Evolutionary conservation across 2,329 filamentous ascomycete species (phyloP).

Genomic region (Curvularia sp.): DNA sequence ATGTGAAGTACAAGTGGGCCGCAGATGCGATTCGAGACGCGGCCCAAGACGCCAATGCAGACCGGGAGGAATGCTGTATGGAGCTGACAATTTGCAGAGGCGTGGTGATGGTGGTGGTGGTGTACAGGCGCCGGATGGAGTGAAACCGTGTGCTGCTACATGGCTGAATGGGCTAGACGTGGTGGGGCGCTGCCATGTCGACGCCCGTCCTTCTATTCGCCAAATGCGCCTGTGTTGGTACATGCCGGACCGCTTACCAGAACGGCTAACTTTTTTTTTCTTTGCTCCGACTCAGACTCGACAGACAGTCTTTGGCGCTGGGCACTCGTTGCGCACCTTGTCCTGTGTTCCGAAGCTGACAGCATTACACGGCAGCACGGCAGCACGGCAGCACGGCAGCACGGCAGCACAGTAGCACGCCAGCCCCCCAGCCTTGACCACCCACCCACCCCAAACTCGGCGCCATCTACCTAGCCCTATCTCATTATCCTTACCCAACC

Average conservation of each 20-base stretch:
- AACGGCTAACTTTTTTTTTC: slow-evolving; percentile 23
- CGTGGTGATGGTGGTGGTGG: slow-evolving; percentile 26
- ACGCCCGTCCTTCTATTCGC: slow-evolving; percentile 17
- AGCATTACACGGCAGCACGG: slow-evolving; percentile 23
- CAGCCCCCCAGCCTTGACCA: slow-evolving; percentile 20
- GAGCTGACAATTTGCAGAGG: slow-evolving; percentile 21
- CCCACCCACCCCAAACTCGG: slow-evolving; percentile 11
- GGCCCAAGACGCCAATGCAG: slow-evolving; percentile 1
- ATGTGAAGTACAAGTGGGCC: slow-evolving; percentile 15
- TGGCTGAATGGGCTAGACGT: slow-evolving; percentile 14
- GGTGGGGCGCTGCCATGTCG: slow-evolving; percentile 17
- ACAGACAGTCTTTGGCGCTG: slow-evolving; percentile 9
- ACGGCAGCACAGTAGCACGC: too few relatives aligned
- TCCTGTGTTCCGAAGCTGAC: slow-evolving; percentile 17
- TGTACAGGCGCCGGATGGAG: slow-evolving; percentile 25
- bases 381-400: too few relatives aligned
- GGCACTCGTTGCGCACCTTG: slow-evolving; percentile 19
- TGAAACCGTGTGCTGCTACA: slow-evolving; percentile 10
- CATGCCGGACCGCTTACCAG: slow-evolving; percentile 30
- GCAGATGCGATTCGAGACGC: slow-evolving; percentile 4
- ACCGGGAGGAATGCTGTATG: neutral
- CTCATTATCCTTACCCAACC: slow-evolving; percentile 12
- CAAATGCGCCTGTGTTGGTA: slow-evolving; percentile 8
- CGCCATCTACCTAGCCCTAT: slow-evolving; percentile 23
- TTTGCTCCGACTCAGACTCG: slow-evolving; percentile 6